Base-by-base conservation (phyloP, 2,329 filamentous ascomycete species). In the Colletotrichum sp. region DNA sequence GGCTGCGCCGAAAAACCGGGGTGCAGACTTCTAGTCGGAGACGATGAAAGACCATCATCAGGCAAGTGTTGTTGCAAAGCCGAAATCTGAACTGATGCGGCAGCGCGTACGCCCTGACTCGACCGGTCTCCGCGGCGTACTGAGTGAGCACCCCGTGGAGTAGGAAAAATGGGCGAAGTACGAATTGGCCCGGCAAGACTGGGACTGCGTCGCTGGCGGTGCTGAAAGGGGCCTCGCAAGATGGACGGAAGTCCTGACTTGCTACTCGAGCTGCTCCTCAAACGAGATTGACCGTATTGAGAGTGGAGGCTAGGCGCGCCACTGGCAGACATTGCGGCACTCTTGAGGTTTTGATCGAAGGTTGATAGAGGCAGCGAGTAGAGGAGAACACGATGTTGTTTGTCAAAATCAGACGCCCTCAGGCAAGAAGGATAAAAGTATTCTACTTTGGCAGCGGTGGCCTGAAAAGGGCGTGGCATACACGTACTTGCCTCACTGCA, bases 161-260 rank as follows among this genome's bases (percentile, higher is more conserved):
- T 73, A 15, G 66, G 39, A 39, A 73, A 73, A 36, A 70, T 70
- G 21, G 66, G 57, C 24, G 71, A 70, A 49, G 52, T 73, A n/a
- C 8, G 36, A 21, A 30, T 62, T 34, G 36, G 28, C 16, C 36
- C 65, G 13, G 34, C 21, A 18, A 63, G 34, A 69, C 65, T 32
- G 7, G 71, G 44, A 69, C 21, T 36, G 28, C 30, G 26, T 52
- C n/a, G 44, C n/a, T n/a, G 44, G n/a, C 44, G n/a, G 44, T 21
- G 44, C 44, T 52, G 10, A 21, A 8, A 52, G 18, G 44, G 44
- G 44, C 44, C 44, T 52, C 44, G 44, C n/a, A 52, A 52, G n/a
- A 13, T 21, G 44, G n/a, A 13, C n/a, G 44, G 44, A 21, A 52
- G 44, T 10, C 44, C n/a, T 52, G 18, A 21, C 44, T 52, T 52